Evolutionary conservation across 2,329 filamentous ascomycete species (phyloP).

Genomic region (Pestalotiopsis sp.): DNA sequence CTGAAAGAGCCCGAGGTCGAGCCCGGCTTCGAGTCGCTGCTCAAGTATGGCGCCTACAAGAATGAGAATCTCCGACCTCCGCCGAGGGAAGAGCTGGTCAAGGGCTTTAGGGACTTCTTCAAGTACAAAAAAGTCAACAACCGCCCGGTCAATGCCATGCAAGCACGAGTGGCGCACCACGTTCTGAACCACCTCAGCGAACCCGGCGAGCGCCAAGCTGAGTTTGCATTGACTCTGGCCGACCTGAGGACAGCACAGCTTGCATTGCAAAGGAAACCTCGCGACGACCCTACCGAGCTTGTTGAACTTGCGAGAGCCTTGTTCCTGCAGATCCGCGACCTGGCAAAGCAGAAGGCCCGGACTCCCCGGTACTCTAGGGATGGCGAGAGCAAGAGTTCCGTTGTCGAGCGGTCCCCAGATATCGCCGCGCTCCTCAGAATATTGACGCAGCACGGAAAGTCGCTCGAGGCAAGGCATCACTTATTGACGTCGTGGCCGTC

Average conservation of each 20-base stretch:
- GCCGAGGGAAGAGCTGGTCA: conserved; percentile 60
- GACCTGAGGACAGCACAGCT: conserved; percentile 45
- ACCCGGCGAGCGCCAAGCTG: conserved; percentile 36
- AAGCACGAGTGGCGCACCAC: conserved; percentile 62
- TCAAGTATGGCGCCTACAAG: conserved; percentile 66
- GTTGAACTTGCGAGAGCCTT: conserved; percentile 49
- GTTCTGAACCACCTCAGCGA: conserved; percentile 64
- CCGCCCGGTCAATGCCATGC: conserved; percentile 62
- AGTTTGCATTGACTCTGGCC: conserved; percentile 18
- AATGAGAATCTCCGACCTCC: conserved; percentile 68
- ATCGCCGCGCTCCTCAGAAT: conserved; percentile 24
- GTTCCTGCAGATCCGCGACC: conserved; percentile 39
- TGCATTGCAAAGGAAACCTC: conserved; percentile 44
- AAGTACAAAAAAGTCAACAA: conserved; percentile 50
- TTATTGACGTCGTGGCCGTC: conserved; percentile 21
- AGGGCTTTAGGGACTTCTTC: conserved; percentile 69
- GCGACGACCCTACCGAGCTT: conserved; percentile 47
- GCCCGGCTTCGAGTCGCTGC: conserved; percentile 72
- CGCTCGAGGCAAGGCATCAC: conserved; percentile 31
- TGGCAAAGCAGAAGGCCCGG: conserved; percentile 14
- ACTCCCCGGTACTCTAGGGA: neutral
- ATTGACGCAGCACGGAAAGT: conserved; percentile 30
- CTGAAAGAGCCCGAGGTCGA: conserved; percentile 66
- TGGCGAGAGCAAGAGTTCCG: conserved; percentile 1
- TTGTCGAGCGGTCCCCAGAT: conserved; percentile 22